These are phyloP conservation scores for Gentiana straminea DNA, from an alignment of 257 asterid species.

Conservation along the genomic window DNA sequence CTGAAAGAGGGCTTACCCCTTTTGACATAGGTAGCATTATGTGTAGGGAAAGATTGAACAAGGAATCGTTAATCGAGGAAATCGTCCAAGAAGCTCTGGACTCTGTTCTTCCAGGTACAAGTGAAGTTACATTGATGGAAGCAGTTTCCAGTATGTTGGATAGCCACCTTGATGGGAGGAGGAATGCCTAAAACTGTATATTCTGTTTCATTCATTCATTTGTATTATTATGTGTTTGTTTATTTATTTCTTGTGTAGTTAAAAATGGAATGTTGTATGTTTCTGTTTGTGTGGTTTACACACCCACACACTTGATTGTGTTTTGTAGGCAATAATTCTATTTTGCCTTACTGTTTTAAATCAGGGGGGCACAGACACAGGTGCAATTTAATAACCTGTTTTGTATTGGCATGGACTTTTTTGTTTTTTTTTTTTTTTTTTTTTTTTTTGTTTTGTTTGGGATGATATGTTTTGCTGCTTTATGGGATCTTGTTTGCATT, in stretches of 20 bases:
- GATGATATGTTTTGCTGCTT: no score
- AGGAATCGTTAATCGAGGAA: constrained; percentile 60
- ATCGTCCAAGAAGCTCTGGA: constrained; percentile 63
- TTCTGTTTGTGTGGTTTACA: no score
- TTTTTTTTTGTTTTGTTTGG: no score
- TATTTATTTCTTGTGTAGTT: background rate
- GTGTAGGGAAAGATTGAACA: constrained; percentile 63
- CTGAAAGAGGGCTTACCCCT: constrained; percentile 61
- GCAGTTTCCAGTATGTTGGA: constrained; percentile 51
- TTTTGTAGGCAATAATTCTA: no score
- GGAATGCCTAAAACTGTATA: constrained; percentile 13
- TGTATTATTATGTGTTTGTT: constrained; percentile 1
- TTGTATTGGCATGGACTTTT: no score
- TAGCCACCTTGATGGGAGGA: constrained; percentile 30
- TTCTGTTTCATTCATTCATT: background rate
- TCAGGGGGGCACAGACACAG: no score
- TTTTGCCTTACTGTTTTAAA: no score
- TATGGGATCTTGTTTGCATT: no score
- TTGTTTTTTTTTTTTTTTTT: no score
- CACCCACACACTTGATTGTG: no score
- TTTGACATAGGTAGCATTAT: constrained; percentile 62
- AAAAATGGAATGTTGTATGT: no score
- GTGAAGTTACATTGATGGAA: constrained; percentile 66
- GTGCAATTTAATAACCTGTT: no score
- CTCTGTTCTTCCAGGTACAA: constrained; percentile 49